phyloP scores from a whole-genome alignment of 78 protist genomes.

The Dictyostelium capitatum region DNA sequence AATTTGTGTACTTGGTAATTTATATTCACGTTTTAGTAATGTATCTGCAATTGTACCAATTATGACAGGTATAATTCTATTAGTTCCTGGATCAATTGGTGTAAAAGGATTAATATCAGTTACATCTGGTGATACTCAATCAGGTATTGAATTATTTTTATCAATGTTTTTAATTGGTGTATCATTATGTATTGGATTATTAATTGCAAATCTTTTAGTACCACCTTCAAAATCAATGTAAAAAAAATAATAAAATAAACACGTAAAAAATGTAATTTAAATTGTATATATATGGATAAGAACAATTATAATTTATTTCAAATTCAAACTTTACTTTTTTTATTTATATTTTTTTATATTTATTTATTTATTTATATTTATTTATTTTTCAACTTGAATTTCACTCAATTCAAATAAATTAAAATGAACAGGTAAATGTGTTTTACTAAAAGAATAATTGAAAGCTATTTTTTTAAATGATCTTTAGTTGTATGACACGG shows the following conservation, averaged over 20 bases:
- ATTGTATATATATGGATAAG: no score
- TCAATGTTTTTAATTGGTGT: constrained; percentile 68
- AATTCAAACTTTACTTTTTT: neutral
- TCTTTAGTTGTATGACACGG: no score
- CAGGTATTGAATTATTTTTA: constrained; percentile 23
- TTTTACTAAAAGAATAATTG: no score
- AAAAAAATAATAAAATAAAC: neutral
- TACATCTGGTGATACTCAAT: constrained; percentile 26
- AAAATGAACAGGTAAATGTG: no score
- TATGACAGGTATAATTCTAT: constrained; percentile 64
- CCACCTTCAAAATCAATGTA: constrained; percentile 66
- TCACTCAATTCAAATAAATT: no score
- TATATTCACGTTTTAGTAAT: constrained; percentile 55
- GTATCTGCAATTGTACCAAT: constrained; percentile 28
- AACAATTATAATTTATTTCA: no score
- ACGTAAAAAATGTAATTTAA: no score
- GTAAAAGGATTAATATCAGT: constrained; percentile 51
- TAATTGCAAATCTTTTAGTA: constrained; percentile 62
- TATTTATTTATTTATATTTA: no score
- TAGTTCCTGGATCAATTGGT: constrained; percentile 78
- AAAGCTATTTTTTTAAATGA: no score
- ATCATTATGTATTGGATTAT: constrained; percentile 38
- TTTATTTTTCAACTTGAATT: no score
- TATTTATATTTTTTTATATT: no score
- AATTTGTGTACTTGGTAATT: constrained; percentile 45